Base-by-base conservation (phyloP, 2,329 filamentous ascomycete genomes). In the Ophiostoma novo-ulmi region DNA sequence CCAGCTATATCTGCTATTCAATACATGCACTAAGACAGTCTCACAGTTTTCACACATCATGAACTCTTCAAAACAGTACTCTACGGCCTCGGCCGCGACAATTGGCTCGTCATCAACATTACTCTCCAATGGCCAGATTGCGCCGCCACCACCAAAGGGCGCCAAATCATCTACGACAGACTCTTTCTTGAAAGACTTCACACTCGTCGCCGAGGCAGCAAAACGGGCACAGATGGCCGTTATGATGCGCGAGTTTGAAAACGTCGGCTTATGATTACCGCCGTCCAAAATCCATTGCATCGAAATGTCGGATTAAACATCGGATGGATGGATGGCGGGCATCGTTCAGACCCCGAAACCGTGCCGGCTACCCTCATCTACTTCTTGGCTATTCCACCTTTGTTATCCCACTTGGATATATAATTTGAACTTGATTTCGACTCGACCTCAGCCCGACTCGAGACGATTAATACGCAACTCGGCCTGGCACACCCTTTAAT, bases 141-240 rank as follows among this genome's bases (percentile, higher is more conserved):
- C 61, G 35, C 76, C 76, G 7, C 76, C 77, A 13, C 73, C 75
- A 44, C 76, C 77, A 11, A 73, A 76, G 63, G 77, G 77, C 73
- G 67, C 71, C 72, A 79, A 80, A 75, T 70, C 77, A 1, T 76
- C 81, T 1, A 84, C 83, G 17, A 84, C 85, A 69, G 85, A 87
- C 70, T 74, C 80, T 38, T 93, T 93, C 77, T 85, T 97, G 72
- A 88, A 89, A 76, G 90, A 97, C 79, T 92, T 94, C 77, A 94
- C 87, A 71, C 86, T 97, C 39, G 86, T 97, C 61, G 94, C 94
- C 48, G 94, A 98, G 82, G 94, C 94, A 1, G 94, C 93, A 63
- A 97, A 97, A 81, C 85, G 94, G 61, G 94, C 94, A 11, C 93
- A 97, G 80, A 91, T 97, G 84, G 92, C 92, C 61, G 89, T 93